phyloP scores from a whole-genome alignment of 345 rosid species.

The Sonneratia alba region DNA sequence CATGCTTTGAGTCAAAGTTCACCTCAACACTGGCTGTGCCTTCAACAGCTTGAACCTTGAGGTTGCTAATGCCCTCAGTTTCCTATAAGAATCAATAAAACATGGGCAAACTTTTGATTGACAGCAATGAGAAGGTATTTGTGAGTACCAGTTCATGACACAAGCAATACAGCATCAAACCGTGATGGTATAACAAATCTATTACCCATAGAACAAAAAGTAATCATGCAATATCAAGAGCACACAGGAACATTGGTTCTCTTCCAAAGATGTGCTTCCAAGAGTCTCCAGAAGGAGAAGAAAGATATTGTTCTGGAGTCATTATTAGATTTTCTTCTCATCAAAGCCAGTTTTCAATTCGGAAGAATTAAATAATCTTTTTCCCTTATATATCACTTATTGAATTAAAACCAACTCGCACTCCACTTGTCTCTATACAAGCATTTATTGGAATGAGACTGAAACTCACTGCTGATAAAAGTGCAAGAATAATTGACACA shows the following conservation, averaged over 20 bases:
- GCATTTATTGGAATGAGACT: neutral
- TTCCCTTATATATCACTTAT: neutral
- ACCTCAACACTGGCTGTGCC: constrained; percentile 87
- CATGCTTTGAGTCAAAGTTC: constrained; percentile 1
- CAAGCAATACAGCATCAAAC: neutral
- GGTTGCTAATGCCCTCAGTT: constrained; percentile 48
- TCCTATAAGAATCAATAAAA: constrained; percentile 24
- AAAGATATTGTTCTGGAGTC: neutral
- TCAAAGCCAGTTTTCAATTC: neutral
- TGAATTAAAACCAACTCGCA: neutral
- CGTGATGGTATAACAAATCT: neutral
- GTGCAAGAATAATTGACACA: too few relatives aligned
- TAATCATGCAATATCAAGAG: neutral
- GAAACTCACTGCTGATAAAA: neutral
- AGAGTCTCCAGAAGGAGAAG: neutral
- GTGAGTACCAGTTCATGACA: neutral
- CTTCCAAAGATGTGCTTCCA: neutral
- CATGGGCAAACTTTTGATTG: neutral
- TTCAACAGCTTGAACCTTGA: constrained; percentile 64
- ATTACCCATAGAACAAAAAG: neutral
- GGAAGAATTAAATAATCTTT: neutral
- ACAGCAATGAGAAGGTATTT: neutral
- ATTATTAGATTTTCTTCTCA: neutral
- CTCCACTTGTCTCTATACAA: neutral
- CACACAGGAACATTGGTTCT: neutral